Base-by-base conservation (phyloP, 192 early-diverging fungal genomes). In the Phlyctochytrium bullatum region DNA sequence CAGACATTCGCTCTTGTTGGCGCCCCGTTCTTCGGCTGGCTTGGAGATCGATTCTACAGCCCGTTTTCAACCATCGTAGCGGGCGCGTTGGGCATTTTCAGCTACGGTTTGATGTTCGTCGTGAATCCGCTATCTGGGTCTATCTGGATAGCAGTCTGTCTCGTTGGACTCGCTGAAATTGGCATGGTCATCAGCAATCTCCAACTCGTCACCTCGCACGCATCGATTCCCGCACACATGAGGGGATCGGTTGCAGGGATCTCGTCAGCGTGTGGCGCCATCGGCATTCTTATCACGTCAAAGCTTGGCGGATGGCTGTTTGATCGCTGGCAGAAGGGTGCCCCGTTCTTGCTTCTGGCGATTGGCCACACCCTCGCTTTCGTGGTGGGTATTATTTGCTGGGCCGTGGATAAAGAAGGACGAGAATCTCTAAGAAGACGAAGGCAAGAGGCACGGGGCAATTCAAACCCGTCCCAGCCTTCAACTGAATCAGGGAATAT, bases 161-260 rank as follows among this genome's bases (percentile, higher is more conserved):
- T 85, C 24, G 80, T 88, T 36, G 83, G 83, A 1, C 73, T 79
- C 68, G 88, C 64, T 66, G 84, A 86, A 81, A 83, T 88, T 59
- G 90, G 88, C 53, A 80, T 90, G 73, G 83, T 92, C 29, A 77
- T 90, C 36, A 72, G 82, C 1, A 85, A 83, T 2, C 80, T 92
- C 57, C 71, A 86, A 0, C 71, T 92, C 28, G 82, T 89, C 33
- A 83, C 84, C 29, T 81, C 77, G 3, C 52, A 27, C 10, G 57
- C 68, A 23, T 69, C 75, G 34, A 73, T 90, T 0, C 76, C 84
- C 0, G 52, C 52, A n/a, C 61, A 67, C 25, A 67, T 83, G 30
- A 78, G 86, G 25, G 90, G 89, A 3, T 73, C 73, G 62, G 83
- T 89, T 4, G 86, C 88, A 0, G 88, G 89, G 31, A 76, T 85